phyloP scores from a whole-genome alignment of 495 filamentous ascomycete genomes.

The Gamarada debralockiae region DNA sequence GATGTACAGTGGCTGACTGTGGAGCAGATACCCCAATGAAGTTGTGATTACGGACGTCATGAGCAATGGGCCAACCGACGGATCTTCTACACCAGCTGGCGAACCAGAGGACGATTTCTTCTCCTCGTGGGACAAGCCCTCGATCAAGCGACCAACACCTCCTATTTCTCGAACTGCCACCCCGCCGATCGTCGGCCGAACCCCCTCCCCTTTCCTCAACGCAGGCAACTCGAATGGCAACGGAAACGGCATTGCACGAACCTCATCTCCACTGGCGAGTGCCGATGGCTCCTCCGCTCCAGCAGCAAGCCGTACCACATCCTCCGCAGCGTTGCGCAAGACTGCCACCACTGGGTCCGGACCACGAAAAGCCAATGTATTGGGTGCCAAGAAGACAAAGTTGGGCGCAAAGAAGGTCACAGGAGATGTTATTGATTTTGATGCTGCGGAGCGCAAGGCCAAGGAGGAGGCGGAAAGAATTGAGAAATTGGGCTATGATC shows the following conservation, averaged over 20 bases:
- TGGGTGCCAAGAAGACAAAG: slow-evolving; percentile 86
- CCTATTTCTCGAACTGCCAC: slow-evolving; percentile 89
- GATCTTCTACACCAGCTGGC: slow-evolving; percentile 64
- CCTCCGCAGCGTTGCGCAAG: slow-evolving; percentile 75
- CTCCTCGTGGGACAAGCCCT: slow-evolving; percentile 96
- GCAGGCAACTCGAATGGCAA: slow-evolving; percentile 48
- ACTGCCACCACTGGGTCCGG: slow-evolving; percentile 46
- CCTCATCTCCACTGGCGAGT: slow-evolving; percentile 76
- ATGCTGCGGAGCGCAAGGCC: slow-evolving; percentile 93
- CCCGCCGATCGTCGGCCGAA: slow-evolving; percentile 79
- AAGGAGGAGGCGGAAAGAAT: slow-evolving; percentile 97
- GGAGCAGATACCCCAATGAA: slow-evolving; percentile 72
- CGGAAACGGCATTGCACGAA: slow-evolving; percentile 58
- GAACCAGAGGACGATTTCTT: slow-evolving; percentile 94
- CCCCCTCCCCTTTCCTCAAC: slow-evolving; percentile 83
- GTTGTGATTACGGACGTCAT: slow-evolving; percentile 74
- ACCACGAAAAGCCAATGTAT: slow-evolving; percentile 74
- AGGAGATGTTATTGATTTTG: slow-evolving; percentile 83
- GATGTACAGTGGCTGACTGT: background rate
- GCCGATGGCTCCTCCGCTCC: slow-evolving; percentile 49
- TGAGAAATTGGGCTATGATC: slow-evolving; percentile 96
- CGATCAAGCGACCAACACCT: slow-evolving; percentile 94
- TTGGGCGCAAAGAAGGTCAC: slow-evolving; percentile 88
- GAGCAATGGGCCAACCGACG: slow-evolving; percentile 53
- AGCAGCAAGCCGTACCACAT: slow-evolving; percentile 65